Evolutionary conservation across 2,329 filamentous ascomycete species (phyloP).

Genomic region (Colletotrichum sp.): DNA sequence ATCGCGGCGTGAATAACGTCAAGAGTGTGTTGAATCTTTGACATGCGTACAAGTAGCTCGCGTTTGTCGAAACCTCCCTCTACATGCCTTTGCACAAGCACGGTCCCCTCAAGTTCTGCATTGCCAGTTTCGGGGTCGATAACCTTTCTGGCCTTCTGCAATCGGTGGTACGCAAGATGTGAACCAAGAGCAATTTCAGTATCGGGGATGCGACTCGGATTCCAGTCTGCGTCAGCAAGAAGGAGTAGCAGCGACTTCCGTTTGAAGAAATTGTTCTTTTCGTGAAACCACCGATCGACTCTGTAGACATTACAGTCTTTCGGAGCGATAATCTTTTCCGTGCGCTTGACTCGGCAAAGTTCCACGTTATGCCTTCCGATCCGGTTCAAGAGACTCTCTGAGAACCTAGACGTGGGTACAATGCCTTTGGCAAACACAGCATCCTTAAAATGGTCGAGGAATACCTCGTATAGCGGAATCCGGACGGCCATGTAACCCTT

Average conservation of each 20-base stretch:
- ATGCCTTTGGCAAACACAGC: background rate
- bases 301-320: background rate
- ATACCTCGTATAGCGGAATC: background rate
- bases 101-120: background rate
- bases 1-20: background rate
- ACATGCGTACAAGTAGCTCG: background rate
- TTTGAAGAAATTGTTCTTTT: slow-evolving; percentile 33
- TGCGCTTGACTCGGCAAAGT: background rate
- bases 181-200: slow-evolving; percentile 25
- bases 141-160: background rate
- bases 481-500: slow-evolving; percentile 38
- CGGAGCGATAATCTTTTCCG: background rate
- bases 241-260: slow-evolving; percentile 33
- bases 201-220: slow-evolving; percentile 39
- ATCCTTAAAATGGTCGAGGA: background rate
- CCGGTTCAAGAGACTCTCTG: background rate
- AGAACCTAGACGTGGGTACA: background rate
- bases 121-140: background rate
- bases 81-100: background rate
- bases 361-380: background rate
- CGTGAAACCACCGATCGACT: background rate
- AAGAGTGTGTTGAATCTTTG: background rate
- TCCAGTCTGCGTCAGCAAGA: slow-evolving; percentile 36
- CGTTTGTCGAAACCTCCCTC: background rate
- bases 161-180: background rate